phyloP scores from a whole-genome alignment of 2,329 filamentous ascomycete species.

The Microsporum audouinii region DNA sequence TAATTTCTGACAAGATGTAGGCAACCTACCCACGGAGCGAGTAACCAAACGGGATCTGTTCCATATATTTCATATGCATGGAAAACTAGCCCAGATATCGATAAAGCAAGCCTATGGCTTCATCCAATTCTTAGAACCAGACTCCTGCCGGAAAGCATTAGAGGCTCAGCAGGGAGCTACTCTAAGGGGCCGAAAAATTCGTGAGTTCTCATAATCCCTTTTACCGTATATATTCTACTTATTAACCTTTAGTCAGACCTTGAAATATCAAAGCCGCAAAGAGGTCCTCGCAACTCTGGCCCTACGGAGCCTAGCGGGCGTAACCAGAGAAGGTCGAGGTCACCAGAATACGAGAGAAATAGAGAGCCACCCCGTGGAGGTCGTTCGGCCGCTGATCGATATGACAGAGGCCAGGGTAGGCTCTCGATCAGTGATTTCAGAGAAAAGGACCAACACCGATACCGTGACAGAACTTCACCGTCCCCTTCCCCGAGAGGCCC shows the following conservation, averaged over 20 bases:
- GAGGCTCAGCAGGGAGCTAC: slow-evolving; percentile 66
- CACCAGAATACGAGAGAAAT: slow-evolving; percentile 48
- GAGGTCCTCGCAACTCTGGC: slow-evolving; percentile 55
- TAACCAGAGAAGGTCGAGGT: slow-evolving; percentile 45
- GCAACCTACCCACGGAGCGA: slow-evolving; percentile 84
- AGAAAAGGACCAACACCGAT: slow-evolving; percentile 20
- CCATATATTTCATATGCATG: slow-evolving; percentile 75
- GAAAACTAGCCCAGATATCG: slow-evolving; percentile 82
- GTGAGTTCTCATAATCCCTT: slow-evolving; percentile 46
- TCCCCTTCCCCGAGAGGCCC: not conserved
- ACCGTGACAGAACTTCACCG: not conserved
- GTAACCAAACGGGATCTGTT: slow-evolving; percentile 92
- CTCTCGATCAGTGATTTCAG: slow-evolving; percentile 39
- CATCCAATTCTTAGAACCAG: slow-evolving; percentile 74
- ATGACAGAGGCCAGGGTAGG: slow-evolving; percentile 32
- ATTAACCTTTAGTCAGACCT: slow-evolving; percentile 49
- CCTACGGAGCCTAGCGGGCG: slow-evolving; percentile 22
- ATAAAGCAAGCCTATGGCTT: slow-evolving; percentile 97
- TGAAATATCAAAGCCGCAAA: slow-evolving; percentile 80
- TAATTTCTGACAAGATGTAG: slow-evolving; percentile 33
- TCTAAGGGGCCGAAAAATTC: slow-evolving; percentile 82
- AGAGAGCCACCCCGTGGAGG: slow-evolving; percentile 22
- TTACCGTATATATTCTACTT: not conserved
- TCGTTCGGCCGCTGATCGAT: slow-evolving; percentile 31
- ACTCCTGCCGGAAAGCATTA: slow-evolving; percentile 64